phyloP scores from a whole-genome alignment of 306 rosid species.

The Morella rubra region DNA sequence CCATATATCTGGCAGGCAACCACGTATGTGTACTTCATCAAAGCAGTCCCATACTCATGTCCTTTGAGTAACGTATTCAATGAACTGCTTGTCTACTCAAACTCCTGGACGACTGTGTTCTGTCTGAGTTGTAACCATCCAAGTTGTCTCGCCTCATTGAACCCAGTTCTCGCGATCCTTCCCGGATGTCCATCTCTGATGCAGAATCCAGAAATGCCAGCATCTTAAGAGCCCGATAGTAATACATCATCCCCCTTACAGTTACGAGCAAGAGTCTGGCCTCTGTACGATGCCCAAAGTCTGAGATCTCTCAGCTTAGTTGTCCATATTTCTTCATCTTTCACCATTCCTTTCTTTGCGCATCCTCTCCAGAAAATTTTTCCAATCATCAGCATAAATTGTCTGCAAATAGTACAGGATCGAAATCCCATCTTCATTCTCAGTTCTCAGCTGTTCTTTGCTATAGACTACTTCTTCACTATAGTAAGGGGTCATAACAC shows the following conservation, averaged over 20 bases:
- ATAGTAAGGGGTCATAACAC: slow-evolving; percentile 92
- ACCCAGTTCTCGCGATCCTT: slow-evolving; percentile 81
- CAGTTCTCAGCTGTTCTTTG: slow-evolving; percentile 81
- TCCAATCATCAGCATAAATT: slow-evolving; percentile 91
- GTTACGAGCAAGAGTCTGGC: slow-evolving; percentile 87
- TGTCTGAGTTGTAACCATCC: slow-evolving; percentile 45
- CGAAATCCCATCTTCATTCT: slow-evolving; percentile 93
- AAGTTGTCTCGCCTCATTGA: slow-evolving; percentile 56
- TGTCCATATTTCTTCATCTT: slow-evolving; percentile 77
- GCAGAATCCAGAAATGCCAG: slow-evolving; percentile 93
- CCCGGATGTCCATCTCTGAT: slow-evolving; percentile 88
- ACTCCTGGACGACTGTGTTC: slow-evolving; percentile 46
- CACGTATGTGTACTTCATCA: slow-evolving; percentile 91
- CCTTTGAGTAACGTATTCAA: slow-evolving; percentile 73
- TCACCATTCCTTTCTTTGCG: slow-evolving; percentile 73
- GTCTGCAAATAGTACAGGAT: slow-evolving; percentile 81
- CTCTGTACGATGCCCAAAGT: slow-evolving; percentile 96
- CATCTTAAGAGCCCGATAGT: slow-evolving; percentile 92
- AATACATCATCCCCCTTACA: slow-evolving; percentile 99
- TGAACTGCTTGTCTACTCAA: slow-evolving; percentile 70
- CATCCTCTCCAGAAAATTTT: slow-evolving; percentile 90
- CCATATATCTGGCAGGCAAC: slow-evolving; percentile 97
- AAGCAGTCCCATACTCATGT: slow-evolving; percentile 86
- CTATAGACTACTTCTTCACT: slow-evolving; percentile 75
- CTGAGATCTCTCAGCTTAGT: slow-evolving; percentile 77